Base-by-base conservation (phyloP, 139 green algal genomes). In the Chlamydomonas schloesseri region DNA sequence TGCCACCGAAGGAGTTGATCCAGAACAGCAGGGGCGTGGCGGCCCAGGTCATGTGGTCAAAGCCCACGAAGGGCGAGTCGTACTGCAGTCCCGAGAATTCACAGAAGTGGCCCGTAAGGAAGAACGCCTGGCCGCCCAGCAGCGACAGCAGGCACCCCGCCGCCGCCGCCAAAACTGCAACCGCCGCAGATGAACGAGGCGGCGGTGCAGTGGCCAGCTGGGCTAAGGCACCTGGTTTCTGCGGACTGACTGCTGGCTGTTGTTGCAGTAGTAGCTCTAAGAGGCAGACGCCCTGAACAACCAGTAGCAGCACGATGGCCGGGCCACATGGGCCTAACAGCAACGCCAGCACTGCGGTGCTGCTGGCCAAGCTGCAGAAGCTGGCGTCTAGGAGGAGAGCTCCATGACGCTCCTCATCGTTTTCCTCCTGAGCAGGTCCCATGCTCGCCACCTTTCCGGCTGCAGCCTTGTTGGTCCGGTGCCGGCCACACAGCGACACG, bases 71-170 rank as follows among this genome's bases (percentile, higher is more conserved):
- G 0, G 93, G 94, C 74, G 95, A 94, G 23, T 93, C 94, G 88
- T 97, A 98, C 71, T 98, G 93, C 65, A 99, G 88, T 29, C 96
- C 95, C 15, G 94, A 94, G 83, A 99, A 98, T 86, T 98, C 93
- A 89, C 95, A 98, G n/a, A 96, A 94, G 91, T 99, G 97, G 21
- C 94, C 94, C 28, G 89, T 97, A 53, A 88, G 91, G 80, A 96
- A 98, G 86, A 99, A 99, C 31, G 90, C 84, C 73, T 77, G 65
- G 0, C n/a, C 42, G 84, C 73, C 62, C 42, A 89, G 72, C 60
- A 86, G 58, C 17, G 37, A 33, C 70, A 90, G 62, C 42, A 90
- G 84, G 17, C 10, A 11, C 20, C 46, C 73, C n/a, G 50, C 64
- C 31, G 72, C 64, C 34, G 24, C 73, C 70, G 34, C 53, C 60